Base-by-base conservation (phyloP, 345 rosid species). In the Acer campestre region DNA sequence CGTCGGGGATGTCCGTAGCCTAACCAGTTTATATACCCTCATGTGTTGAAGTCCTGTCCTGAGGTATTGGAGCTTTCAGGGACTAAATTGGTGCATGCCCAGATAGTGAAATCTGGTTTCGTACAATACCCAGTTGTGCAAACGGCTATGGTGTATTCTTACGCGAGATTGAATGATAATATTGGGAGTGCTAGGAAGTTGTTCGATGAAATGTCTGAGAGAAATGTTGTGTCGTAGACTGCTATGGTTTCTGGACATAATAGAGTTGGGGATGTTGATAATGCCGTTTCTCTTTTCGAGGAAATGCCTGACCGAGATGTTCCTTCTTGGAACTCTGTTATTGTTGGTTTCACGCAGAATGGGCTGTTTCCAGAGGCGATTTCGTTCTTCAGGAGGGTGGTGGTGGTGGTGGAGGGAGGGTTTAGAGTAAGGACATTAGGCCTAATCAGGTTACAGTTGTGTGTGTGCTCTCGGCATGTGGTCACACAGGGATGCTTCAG, bases 241-340 rank as follows among this genome's bases (percentile, higher is more conserved):
- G 94, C 94, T 63, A 85, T 94, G 93, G 79, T 94, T 68, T 87
- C 90, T 73, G 95, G 92, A 74, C 90, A 86, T 81, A 76, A 90
- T 12, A 89, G 90, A 74, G 73, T 83, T 12, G 98, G 95, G 71
- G 88, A 85, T 79, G 73, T 92, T 25, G 69, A 53, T 2, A 82
- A 84, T 68, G 94, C 94, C 4, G 35, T 90, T 62, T 55, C 77
- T n/a, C 90, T 92, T 23, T 94, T 92, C 55, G 85, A 89, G 17
- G 80, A 85, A 35, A 94, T 91, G 95, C 89, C 93, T 44, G 92
- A 92, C 49, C 85, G 95, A 79, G 98, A 94, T 90, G 88, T 87
- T 83, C 96, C 97, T 1, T 90, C 93, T n/a, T 94, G 98, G 98
- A 94, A 94, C 68, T 89, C 96, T 40, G 84, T 91, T 42, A 92